Percentiles rank a stretch among this genome's conserved stretches.
phyloP scores from a whole-genome alignment of 164 flowering plant genomes.

The Magnolia changhungtana region DNA sequence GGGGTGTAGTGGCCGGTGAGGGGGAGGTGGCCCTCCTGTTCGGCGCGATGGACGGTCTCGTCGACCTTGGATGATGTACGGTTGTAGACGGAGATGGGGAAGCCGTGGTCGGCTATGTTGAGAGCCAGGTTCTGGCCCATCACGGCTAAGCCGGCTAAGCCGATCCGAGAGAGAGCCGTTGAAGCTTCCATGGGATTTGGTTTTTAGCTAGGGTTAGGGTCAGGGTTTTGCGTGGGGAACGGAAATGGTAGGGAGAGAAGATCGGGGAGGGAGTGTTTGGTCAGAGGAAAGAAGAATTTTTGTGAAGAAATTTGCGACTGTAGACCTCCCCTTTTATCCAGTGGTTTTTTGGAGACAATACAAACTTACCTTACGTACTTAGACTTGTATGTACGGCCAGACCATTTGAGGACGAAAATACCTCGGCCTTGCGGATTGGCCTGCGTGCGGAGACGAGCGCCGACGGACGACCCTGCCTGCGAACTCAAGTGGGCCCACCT shows the following conservation, averaged over 20 bases:
- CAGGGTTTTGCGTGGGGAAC: neutral
- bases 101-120: constrained; percentile 44
- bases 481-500: too few relatives aligned
- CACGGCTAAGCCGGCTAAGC: constrained; percentile 53
- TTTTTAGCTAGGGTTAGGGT: neutral
- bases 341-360: too few relatives aligned
- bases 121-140: constrained; percentile 58
- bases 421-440: too few relatives aligned
- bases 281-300: neutral
- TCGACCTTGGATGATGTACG: constrained; percentile 44
- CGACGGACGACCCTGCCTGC: too few relatives aligned
- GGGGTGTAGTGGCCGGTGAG: constrained; percentile 30
- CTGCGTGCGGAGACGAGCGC: too few relatives aligned
- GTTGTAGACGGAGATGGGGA: constrained; percentile 52
- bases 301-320: too few relatives aligned
- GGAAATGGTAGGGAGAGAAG: too few relatives aligned
- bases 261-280: neutral
- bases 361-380: too few relatives aligned
- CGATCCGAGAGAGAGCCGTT: constrained; percentile 35
- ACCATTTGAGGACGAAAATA: too few relatives aligned
- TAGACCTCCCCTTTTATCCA: too few relatives aligned
- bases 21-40: constrained; percentile 34
- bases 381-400: too few relatives aligned
- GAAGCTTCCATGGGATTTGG: constrained; percentile 13
- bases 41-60: constrained; percentile 40